These are phyloP conservation scores for Aspergillus texensis DNA, from an alignment of 2,329 filamentous ascomycete species.

Conservation along the genomic window DNA sequence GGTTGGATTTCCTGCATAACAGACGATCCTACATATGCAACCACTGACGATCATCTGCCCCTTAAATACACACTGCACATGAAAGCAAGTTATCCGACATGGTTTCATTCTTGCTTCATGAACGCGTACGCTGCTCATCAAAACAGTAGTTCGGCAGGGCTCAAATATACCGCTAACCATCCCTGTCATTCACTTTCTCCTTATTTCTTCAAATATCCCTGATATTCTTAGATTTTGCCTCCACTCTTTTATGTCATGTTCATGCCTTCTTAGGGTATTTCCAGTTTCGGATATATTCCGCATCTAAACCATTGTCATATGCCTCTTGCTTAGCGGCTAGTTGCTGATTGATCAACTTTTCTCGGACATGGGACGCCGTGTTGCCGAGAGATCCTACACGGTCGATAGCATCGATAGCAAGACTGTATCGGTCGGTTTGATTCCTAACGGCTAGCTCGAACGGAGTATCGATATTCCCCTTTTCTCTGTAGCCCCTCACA, in stretches of 20 bases:
- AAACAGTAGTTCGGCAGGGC: neutral
- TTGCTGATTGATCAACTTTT: constrained; percentile 66
- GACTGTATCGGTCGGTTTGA: constrained; percentile 73
- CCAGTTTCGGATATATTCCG: constrained; percentile 67
- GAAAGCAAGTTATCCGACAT: neutral
- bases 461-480: constrained; percentile 82
- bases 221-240: neutral
- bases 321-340: constrained; percentile 66
- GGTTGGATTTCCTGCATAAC: neutral
- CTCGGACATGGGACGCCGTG: constrained; percentile 62
- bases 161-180: neutral
- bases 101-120: neutral
- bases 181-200: neutral
- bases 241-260: neutral
- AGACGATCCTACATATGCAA: constrained; percentile 1
- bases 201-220: neutral
- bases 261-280: constrained; percentile 22
- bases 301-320: constrained; percentile 72
- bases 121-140: neutral
- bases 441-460: constrained; percentile 78
- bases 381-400: constrained; percentile 65
- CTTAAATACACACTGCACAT: neutral
- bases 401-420: constrained; percentile 77
- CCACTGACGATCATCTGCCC: neutral
- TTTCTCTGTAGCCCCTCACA: constrained; percentile 79